A percentile compares a stretch with the other conserved stretches of the same genome.
phyloP scores from a whole-genome alignment of 768 basidiomycete species.

The Boletus sensibilis region DNA sequence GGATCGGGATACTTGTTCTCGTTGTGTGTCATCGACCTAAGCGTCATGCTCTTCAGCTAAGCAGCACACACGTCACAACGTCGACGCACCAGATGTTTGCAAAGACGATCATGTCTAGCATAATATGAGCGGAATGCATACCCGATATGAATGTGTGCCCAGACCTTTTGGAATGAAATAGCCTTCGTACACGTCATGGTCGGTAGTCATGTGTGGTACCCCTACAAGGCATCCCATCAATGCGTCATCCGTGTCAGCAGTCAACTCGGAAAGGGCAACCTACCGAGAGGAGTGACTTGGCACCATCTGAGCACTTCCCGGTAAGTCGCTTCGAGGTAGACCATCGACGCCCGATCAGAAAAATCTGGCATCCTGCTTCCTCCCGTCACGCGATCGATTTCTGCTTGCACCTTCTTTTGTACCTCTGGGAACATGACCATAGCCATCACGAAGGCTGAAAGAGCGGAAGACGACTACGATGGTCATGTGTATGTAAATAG shows the following conservation, averaged over 20 bases:
- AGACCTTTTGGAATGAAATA: conserved; percentile 23
- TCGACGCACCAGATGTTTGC: conserved; percentile 16
- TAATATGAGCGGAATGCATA: not conserved
- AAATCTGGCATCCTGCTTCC: conserved; percentile 19
- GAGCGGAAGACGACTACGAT: conserved; percentile 21
- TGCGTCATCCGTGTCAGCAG: not conserved
- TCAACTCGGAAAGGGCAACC: not conserved
- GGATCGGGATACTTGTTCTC: conserved; percentile 22
- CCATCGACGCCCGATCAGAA: conserved; percentile 21
- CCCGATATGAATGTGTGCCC: not conserved
- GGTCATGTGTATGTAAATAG: not conserved
- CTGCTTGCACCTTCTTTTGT: conserved; percentile 26
- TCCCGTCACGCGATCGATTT: conserved; percentile 25
- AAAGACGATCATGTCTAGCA: conserved; percentile 26
- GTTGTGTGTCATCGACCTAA: conserved; percentile 30
- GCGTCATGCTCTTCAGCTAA: not conserved
- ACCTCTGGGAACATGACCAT: conserved; percentile 27
- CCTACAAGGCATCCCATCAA: conserved; percentile 12
- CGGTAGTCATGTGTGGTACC: conserved; percentile 27
- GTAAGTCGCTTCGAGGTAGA: conserved; percentile 25
- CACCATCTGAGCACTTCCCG: conserved; percentile 26
- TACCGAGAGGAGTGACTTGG: conserved; percentile 27
- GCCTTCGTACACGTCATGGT: conserved; percentile 14
- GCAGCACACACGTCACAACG: not conserved
- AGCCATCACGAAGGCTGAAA: conserved; percentile 28